Evolutionary conservation across 164 flowering plant genomes (phyloP).

Genomic region (Stephania cephalantha): DNA sequence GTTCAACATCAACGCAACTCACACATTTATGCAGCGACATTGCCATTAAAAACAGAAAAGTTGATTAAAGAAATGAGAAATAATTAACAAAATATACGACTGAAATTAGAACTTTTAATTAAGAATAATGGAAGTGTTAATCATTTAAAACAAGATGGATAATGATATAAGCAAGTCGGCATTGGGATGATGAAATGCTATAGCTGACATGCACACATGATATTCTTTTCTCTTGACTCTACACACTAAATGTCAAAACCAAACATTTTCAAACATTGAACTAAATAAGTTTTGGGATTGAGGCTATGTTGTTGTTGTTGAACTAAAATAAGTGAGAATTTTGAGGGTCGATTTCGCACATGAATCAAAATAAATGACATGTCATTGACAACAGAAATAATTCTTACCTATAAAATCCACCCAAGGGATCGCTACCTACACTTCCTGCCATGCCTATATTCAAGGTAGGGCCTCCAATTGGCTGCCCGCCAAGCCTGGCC

Average conservation of each 20-base stretch:
- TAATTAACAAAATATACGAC: no score
- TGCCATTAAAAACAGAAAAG: not conserved
- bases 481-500: constrained; percentile 68
- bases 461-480: constrained; percentile 51
- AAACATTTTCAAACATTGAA: not conserved
- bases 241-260: not conserved
- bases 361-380: not conserved
- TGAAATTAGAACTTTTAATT: no score
- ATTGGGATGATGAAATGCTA: not conserved
- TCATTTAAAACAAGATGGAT: no score
- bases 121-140: no score
- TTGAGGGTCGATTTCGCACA: not conserved
- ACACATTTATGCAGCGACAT: not conserved
- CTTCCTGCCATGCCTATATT: constrained; percentile 91
- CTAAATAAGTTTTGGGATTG: not conserved
- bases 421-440: constrained; percentile 89
- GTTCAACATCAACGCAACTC: not conserved
- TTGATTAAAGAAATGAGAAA: not conserved
- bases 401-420: constrained; percentile 78
- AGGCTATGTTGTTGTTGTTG: no score
- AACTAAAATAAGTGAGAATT: not conserved
- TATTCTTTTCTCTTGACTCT: not conserved
- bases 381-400: not conserved
- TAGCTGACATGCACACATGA: not conserved
- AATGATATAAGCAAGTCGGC: not conserved